Percentiles rank a stretch among this genome's conserved stretches.
These are phyloP conservation scores for Aureobasidium lini DNA, from an alignment of 2,329 filamentous ascomycete species.

Conservation along the genomic window DNA sequence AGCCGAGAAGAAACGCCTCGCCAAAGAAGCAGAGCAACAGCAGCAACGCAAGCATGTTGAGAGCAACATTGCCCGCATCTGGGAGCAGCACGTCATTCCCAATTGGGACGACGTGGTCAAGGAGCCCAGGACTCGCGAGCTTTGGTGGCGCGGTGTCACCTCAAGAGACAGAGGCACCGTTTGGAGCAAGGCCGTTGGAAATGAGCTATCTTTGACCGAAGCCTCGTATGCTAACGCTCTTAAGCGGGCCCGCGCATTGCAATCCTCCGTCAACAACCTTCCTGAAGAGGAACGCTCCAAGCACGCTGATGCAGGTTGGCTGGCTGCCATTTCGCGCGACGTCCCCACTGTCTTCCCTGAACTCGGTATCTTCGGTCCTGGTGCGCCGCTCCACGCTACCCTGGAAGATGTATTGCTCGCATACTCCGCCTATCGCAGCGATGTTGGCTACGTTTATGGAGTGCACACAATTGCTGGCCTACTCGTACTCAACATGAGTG, in stretches of 20 bases:
- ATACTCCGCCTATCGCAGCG: slow-evolving; percentile 73
- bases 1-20: slow-evolving; percentile 45
- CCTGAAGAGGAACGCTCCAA: slow-evolving; percentile 37
- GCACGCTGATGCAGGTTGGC: slow-evolving; percentile 52
- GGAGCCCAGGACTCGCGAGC: slow-evolving; percentile 61
- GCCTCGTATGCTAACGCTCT: slow-evolving; percentile 65
- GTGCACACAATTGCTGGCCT: slow-evolving; percentile 69
- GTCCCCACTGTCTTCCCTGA: slow-evolving; percentile 63
- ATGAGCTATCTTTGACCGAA: slow-evolving; percentile 60
- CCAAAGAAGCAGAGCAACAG: slow-evolving; percentile 45
- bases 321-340: slow-evolving; percentile 57
- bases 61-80: slow-evolving; percentile 48
- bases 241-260: slow-evolving; percentile 55
- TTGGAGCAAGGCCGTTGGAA: slow-evolving; percentile 66
- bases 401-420: slow-evolving; percentile 68
- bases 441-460: slow-evolving; percentile 69
- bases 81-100: slow-evolving; percentile 70
- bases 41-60: slow-evolving; percentile 46
- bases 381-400: slow-evolving; percentile 59
- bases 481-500: slow-evolving; percentile 62
- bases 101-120: slow-evolving; percentile 66
- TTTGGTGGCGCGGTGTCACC: slow-evolving; percentile 77
- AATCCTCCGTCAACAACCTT: slow-evolving; percentile 46
- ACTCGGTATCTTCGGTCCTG: slow-evolving; percentile 61
- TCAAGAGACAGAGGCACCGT: slow-evolving; percentile 61